A percentile compares a stretch with the other conserved stretches of the same genome.
Conservation (phyloP, 805 yeast genomes). For the Starmerella apicola region DNA sequence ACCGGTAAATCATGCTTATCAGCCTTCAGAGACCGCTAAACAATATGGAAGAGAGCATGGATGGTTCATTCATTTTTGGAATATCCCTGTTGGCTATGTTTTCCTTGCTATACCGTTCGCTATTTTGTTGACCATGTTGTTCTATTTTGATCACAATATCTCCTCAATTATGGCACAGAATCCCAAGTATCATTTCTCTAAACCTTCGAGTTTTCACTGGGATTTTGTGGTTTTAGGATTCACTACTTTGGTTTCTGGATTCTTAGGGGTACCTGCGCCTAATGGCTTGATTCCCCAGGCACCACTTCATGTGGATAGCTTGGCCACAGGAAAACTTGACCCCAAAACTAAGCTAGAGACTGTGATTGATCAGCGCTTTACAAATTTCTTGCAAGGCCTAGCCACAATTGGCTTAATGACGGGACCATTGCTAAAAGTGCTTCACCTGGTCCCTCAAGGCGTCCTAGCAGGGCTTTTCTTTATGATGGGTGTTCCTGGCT, state of each 20-base stretch:
- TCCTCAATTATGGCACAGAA: conserved; percentile 88
- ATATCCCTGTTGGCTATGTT: conserved; percentile 56
- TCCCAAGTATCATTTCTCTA: conserved; percentile 62
- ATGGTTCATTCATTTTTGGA: conserved; percentile 76
- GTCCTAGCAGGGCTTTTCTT: conserved; percentile 86
- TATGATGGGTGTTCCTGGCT: conserved; percentile 79
- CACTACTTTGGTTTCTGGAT: conserved; percentile 76
- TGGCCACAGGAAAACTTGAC: conserved; percentile 33
- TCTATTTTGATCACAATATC: conserved; percentile 92
- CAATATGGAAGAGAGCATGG: conserved; percentile 34
- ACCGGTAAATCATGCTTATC: conserved; percentile 60
- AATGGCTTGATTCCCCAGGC: conserved; percentile 97
- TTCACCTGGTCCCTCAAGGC: conserved; percentile 83
- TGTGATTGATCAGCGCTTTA: conserved; percentile 81
- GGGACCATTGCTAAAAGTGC: conserved; percentile 67
- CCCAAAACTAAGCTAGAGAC: conserved; percentile 15
- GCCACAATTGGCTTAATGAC: conserved; percentile 80
- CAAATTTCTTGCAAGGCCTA: conserved; percentile 76
- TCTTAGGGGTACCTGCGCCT: conserved; percentile 88
- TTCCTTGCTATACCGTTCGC: conserved; percentile 93
- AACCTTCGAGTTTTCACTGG: conserved; percentile 88
- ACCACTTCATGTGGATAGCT: conserved; percentile 74
- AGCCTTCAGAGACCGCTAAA: conserved; percentile 42
- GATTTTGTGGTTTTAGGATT: conserved; percentile 76
- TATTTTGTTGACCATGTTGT: conserved; percentile 63